A percentile compares a stretch with the other conserved stretches of the same genome.
phyloP scores from a whole-genome alignment of 345 rosid genomes.

The Salix purpurea region DNA sequence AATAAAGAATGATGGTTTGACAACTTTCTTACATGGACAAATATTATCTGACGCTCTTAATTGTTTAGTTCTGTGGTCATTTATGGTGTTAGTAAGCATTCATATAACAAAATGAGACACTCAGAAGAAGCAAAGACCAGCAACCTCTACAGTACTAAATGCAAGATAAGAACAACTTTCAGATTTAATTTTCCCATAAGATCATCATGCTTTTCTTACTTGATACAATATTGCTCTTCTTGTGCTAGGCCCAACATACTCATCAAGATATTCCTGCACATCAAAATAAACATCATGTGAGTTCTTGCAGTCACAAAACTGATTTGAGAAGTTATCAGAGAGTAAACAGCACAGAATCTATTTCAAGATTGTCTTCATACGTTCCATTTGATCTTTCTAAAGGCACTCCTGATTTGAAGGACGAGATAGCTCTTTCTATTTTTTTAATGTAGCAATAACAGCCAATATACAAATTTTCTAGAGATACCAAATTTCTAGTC shows the following conservation, averaged over 20 bases:
- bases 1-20: not conserved
- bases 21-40: not conserved
- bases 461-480: not conserved
- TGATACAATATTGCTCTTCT: conserved; percentile 71
- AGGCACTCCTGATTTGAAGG: not conserved
- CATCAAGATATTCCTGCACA: conserved; percentile 76
- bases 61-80: not conserved
- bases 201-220: conserved; percentile 36
- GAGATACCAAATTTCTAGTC: not conserved
- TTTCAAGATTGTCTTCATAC: not conserved
- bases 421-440: not conserved
- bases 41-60: not conserved
- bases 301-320: not conserved
- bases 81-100: not conserved
- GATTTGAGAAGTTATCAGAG: not conserved
- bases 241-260: conserved; percentile 51
- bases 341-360: not conserved
- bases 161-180: not conserved
- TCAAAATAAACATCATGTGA: conserved; percentile 4
- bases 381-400: not conserved
- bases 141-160: not conserved
- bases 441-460: not conserved
- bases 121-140: not conserved
- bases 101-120: not conserved
- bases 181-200: not conserved